Percentiles rank a stretch among this genome's conserved stretches.
Evolutionary conservation across 1,139 yeast genomes (phyloP).

Genomic region (Yamadazyma sp.): DNA sequence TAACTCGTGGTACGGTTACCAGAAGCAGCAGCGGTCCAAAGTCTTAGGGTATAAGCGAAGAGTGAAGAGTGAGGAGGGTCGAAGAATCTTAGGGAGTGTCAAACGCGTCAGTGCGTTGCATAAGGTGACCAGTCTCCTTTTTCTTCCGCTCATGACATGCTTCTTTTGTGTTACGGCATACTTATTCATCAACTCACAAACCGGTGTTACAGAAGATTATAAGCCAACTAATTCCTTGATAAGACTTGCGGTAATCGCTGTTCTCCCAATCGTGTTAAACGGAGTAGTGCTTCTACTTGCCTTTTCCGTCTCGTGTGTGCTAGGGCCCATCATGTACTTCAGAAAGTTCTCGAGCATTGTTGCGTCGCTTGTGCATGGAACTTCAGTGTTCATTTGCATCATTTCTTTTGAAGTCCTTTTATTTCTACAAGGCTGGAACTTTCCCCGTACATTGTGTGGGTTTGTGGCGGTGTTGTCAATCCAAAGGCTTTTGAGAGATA

Average conservation of each 20-base stretch:
- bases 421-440: constrained; percentile 63
- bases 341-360: constrained; percentile 32
- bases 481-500: constrained; percentile 50
- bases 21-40: constrained; percentile 53
- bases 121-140: constrained; percentile 51
- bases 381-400: constrained; percentile 25
- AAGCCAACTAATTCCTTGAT: constrained; percentile 13
- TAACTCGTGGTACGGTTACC: constrained; percentile 62
- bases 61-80: constrained; percentile 7
- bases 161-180: constrained; percentile 55
- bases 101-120: constrained; percentile 31
- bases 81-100: constrained; percentile 34
- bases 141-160: constrained; percentile 47
- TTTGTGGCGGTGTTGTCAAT: constrained; percentile 54
- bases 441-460: constrained; percentile 57
- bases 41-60: constrained; percentile 63
- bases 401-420: constrained; percentile 60
- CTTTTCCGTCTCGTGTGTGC: constrained; percentile 46
- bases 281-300: constrained; percentile 37
- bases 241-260: constrained; percentile 35
- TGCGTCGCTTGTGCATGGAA: constrained; percentile 52
- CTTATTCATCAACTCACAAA: constrained; percentile 69
- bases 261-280: constrained; percentile 56
- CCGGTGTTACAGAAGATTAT: constrained; percentile 51
- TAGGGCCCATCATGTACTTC: constrained; percentile 42